phyloP scores from a whole-genome alignment of 2,329 filamentous ascomycete species.

The Harringtonia aguacate region DNA sequence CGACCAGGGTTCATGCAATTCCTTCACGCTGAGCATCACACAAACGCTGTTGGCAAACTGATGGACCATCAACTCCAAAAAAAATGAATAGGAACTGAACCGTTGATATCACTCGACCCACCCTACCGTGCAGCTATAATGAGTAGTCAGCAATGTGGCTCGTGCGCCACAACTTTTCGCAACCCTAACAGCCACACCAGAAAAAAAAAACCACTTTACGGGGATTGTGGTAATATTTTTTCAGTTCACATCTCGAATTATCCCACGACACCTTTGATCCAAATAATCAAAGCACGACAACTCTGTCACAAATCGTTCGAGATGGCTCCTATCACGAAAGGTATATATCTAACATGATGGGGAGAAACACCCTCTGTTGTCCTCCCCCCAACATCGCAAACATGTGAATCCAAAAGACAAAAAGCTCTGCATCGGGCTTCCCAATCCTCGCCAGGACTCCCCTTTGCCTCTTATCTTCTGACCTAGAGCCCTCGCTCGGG shows the following conservation, averaged over 20 bases:
- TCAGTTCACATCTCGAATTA: not conserved
- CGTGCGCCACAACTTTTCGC: not conserved
- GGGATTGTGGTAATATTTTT: not conserved
- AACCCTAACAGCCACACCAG: conserved; percentile 3
- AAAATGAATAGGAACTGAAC: not conserved
- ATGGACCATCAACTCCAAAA: too few species aligned
- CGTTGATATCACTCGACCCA: not conserved
- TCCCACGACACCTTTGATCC: not conserved
- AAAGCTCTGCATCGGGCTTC: conserved; percentile 2
- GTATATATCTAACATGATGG: conserved; percentile 17
- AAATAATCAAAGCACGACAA: conserved; percentile 5
- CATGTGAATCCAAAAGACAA: conserved; percentile 4
- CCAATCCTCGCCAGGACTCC: not conserved
- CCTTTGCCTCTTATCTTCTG: not conserved
- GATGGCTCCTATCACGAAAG: conserved; percentile 30
- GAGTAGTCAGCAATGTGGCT: not conserved
- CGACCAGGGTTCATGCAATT: too few species aligned
- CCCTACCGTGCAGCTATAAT: too few species aligned
- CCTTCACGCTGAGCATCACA: too few species aligned
- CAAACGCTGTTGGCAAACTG: too few species aligned
- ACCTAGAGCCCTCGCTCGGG: not conserved
- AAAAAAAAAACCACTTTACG: conserved; percentile 3
- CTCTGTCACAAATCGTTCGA: conserved; percentile 14
- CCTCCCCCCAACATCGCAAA: not conserved
- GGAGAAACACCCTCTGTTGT: not conserved